phyloP scores from a whole-genome alignment of 2,329 filamentous ascomycete species.

The Clonostachys rhizophaga region DNA sequence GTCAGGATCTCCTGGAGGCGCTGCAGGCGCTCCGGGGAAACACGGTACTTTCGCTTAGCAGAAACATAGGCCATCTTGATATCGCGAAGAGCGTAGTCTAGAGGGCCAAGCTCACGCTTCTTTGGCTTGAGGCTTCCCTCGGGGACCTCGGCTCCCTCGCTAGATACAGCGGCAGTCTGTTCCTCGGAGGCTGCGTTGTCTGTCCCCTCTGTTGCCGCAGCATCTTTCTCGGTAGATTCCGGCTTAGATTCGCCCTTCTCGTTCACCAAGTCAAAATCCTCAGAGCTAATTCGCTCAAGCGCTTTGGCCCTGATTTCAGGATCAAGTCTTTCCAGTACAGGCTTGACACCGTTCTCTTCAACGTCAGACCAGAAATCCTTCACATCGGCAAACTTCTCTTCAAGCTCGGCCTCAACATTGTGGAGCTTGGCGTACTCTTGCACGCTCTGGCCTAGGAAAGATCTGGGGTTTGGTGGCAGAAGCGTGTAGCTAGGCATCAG shows the following conservation, averaged over 20 bases:
- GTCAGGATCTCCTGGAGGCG: conserved; percentile 72
- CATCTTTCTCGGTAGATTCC: conserved; percentile 6
- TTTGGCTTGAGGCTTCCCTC: conserved; percentile 4
- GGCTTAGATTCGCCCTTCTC: conserved; percentile 12
- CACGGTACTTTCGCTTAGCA: conserved; percentile 82
- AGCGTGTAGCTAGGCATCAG: conserved; percentile 91
- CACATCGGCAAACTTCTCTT: conserved; percentile 70
- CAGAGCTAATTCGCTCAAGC: conserved; percentile 52
- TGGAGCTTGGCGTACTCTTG: conserved; percentile 72
- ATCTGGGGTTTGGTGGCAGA: conserved; percentile 85
- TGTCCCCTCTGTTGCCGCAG: conserved; percentile 10
- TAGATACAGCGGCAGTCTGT: background rate
- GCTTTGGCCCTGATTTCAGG: conserved; percentile 60
- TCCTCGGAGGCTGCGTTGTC: conserved; percentile 11
- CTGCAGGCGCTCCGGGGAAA: conserved; percentile 64
- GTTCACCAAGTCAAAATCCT: conserved; percentile 9
- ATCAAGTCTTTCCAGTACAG: conserved; percentile 57
- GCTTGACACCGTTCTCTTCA: conserved; percentile 77
- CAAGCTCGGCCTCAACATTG: conserved; percentile 64
- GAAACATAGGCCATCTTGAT: conserved; percentile 78
- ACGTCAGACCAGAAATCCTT: conserved; percentile 77
- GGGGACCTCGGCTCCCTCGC: conserved; percentile 1
- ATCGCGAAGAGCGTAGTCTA: conserved; percentile 63
- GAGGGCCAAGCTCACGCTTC: conserved; percentile 35
- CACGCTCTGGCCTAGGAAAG: conserved; percentile 79